Evolutionary conservation across 768 basidiomycete species (phyloP), one percentile per base, ranked within the genome.

Genomic region (Podaxis sp.): DNA sequence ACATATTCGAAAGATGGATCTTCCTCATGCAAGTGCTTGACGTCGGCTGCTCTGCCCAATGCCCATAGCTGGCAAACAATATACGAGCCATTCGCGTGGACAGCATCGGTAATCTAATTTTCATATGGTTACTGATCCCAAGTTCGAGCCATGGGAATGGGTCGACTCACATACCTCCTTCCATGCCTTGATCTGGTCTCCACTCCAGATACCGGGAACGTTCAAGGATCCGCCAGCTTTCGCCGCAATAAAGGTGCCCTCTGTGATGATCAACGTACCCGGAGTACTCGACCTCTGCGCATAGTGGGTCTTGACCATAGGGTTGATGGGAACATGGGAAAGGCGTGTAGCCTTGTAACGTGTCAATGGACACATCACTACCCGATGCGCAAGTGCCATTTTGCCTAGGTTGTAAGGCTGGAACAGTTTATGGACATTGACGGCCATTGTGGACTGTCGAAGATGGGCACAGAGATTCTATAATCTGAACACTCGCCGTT

Each of bases 181-280:
- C 88, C 87, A 90, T 0, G 73, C 82, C 0, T 62, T 67, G 38
- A 87, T 80, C 65, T 93, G 90, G 24, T 81, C 84, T 2, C 80
- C 70, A n/a, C 70, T 84, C 78, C 82, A 90, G 59, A 90, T 84
- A 0, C 89, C 90, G 1, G 89, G 90, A 0, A 82, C 79, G 59
- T 84, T 72, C 1, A 62, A 55, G 46, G 73, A 76, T 1, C 85
- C 87, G 2, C 82, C 84, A 0, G 86, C 85, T 17, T 57, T 17
- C 79, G 68, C 2, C 72, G 82, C 78, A 54, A 90, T 81, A 58
- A 80, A 74, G 1, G 85, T 85, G 0, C 78, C 87, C 71, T 90
- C 87, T 0, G 84, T 72, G 61, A 90, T 79, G 44, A 86, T 72
- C 9, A 89, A 71, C 0, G 83, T 86, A 0, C 87, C 87, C 0